Percentiles rank a stretch among this genome's conserved stretches.
Conservation (phyloP, 2,329 filamentous ascomycete species). For the Aspergillus arachidicola region DNA sequence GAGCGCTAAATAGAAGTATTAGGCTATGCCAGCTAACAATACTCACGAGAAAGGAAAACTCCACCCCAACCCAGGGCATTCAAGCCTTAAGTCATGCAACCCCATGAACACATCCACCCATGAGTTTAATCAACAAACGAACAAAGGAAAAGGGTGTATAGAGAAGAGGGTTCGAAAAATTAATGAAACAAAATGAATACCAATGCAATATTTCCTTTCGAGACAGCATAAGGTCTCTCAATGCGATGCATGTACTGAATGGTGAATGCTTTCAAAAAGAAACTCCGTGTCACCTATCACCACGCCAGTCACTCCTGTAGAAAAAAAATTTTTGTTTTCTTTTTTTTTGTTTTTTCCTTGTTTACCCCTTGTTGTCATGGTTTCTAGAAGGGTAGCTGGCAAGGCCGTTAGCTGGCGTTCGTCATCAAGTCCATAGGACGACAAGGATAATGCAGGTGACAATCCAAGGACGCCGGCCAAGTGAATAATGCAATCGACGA, state of each 20-base stretch:
- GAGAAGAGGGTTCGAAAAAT: conserved; percentile 1
- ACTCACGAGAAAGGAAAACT: conserved; percentile 9
- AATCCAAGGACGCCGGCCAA: conserved; percentile 25
- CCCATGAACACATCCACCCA: conserved; percentile 14
- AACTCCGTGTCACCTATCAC: conserved; percentile 7
- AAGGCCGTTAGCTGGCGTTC: conserved; percentile 15
- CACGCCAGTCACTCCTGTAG: neutral
- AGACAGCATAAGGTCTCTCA: conserved; percentile 3
- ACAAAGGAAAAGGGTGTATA: conserved; percentile 6
- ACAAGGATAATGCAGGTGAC: conserved; percentile 12
- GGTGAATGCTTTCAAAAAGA: conserved; percentile 4
- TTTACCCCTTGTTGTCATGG: neutral
- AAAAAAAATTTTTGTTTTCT: neutral
- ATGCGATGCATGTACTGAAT: conserved; percentile 10
- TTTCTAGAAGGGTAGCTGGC: conserved; percentile 9
- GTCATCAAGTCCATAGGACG: conserved; percentile 8
- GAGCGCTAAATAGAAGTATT: conserved; percentile 7
- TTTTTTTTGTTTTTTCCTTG: conserved; percentile 3
- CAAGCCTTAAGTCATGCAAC: conserved; percentile 16
- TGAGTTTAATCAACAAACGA: conserved; percentile 5
- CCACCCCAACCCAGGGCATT: conserved; percentile 19
- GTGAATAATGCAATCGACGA: conserved; percentile 20
- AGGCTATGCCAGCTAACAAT: conserved; percentile 13
- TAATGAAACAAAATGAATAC: conserved; percentile 5
- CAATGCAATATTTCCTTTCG: conserved; percentile 15